Conservation (phyloP, 805 yeast genomes). For the Barnettozyma pratensis region DNA sequence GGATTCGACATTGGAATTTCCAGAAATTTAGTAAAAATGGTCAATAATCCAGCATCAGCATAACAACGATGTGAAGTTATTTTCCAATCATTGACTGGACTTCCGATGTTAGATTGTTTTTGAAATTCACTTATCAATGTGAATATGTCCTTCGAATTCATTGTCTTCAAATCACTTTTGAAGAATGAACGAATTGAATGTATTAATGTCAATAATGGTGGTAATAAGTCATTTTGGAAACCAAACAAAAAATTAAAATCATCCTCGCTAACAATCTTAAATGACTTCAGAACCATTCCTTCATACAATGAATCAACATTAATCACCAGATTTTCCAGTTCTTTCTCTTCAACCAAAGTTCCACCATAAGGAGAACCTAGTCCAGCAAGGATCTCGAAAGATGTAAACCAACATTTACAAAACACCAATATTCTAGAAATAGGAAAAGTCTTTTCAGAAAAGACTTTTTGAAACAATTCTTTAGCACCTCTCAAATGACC, state of each 20-base stretch:
- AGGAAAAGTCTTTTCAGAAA: constrained; percentile 26
- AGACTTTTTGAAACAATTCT: constrained; percentile 41
- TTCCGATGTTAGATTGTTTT: neutral
- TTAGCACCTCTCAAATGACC: constrained; percentile 60
- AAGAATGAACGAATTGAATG: constrained; percentile 1
- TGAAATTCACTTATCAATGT: constrained; percentile 10
- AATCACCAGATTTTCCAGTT: constrained; percentile 12
- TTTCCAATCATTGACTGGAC: no score
- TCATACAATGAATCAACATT: constrained; percentile 19
- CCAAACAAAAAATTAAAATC: constrained; percentile 49
- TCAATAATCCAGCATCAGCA: constrained; percentile 31
- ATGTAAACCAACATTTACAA: constrained; percentile 53
- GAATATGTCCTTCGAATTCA: constrained; percentile 6
- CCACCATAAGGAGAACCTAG: constrained; percentile 52
- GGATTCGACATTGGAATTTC: constrained; percentile 33
- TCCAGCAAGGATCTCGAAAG: constrained; percentile 54
- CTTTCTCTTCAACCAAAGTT: constrained; percentile 30
- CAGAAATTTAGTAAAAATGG: constrained; percentile 31
- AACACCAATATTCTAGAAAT: constrained; percentile 41
- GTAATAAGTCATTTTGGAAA: constrained; percentile 20
- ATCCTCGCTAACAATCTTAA: constrained; percentile 35
- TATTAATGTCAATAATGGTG: constrained; percentile 12
- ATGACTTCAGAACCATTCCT: constrained; percentile 25
- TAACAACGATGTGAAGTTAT: constrained; percentile 38
- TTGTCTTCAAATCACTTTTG: constrained; percentile 1